Percentiles rank a stretch among this genome's conserved stretches.
phyloP scores from a whole-genome alignment of 495 filamentous ascomycete genomes.

The Penicillium lagena region DNA sequence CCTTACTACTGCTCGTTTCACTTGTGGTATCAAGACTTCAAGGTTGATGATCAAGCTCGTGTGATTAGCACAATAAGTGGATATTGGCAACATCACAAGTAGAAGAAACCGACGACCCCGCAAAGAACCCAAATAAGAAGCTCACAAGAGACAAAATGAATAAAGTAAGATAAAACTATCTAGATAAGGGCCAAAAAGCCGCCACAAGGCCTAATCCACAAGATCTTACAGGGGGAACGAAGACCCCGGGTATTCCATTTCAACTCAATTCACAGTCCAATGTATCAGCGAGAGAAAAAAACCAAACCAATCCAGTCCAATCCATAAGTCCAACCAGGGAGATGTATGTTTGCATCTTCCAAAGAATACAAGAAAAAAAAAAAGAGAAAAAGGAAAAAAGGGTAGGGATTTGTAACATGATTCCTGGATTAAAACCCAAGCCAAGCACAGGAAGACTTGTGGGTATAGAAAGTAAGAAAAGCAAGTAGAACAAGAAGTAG shows the following conservation, averaged over 20 bases:
- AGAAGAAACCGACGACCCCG: too few relatives aligned
- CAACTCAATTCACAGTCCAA: conserved; percentile 10
- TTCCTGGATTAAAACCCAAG: background rate
- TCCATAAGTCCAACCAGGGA: background rate
- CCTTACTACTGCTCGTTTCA: too few relatives aligned
- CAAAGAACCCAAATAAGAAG: too few relatives aligned
- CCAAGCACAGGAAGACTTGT: too few relatives aligned
- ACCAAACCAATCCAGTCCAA: background rate
- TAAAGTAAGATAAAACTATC: background rate
- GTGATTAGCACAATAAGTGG: too few relatives aligned
- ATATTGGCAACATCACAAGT: too few relatives aligned
- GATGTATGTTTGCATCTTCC: too few relatives aligned
- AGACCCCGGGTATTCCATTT: conserved; percentile 6
- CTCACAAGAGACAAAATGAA: too few relatives aligned
- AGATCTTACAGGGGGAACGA: background rate
- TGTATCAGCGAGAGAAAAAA: background rate
- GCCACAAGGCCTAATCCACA: too few relatives aligned
- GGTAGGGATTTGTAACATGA: background rate
- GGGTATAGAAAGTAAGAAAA: background rate
- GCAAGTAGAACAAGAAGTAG: background rate
- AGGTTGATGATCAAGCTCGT: too few relatives aligned
- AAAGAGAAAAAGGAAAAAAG: background rate
- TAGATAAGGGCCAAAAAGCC: background rate
- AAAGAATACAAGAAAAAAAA: background rate
- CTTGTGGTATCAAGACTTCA: too few relatives aligned